phyloP scores from a whole-genome alignment of 805 yeast species.

The Cyberlindnera mycetangii region DNA sequence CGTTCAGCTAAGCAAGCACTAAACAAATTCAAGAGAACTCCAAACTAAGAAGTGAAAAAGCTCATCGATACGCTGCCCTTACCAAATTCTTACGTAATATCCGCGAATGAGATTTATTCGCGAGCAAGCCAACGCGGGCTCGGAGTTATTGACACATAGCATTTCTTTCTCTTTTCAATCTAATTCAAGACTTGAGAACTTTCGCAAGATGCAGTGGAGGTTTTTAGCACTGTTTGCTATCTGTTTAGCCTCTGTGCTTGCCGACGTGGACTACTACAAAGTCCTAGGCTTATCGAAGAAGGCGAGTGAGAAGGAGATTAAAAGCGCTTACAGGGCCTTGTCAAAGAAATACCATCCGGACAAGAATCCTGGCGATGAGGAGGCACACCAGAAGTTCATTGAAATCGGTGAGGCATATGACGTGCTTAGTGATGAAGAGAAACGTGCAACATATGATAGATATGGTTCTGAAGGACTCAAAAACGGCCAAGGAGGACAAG shows the following conservation, averaged over 20 bases:
- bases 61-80: not conserved
- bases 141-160: conserved; percentile 11
- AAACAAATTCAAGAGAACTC: not conserved
- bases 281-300: conserved; percentile 66
- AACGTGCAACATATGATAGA: conserved; percentile 64
- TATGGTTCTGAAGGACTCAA: conserved; percentile 76
- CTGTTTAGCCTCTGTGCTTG: conserved; percentile 9
- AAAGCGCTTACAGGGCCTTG: conserved; percentile 76
- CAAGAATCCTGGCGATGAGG: conserved; percentile 79
- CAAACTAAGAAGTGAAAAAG: not conserved
- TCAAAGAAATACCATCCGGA: conserved; percentile 93
- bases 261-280: conserved; percentile 43
- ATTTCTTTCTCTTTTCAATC: too few relatives aligned
- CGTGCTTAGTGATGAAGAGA: conserved; percentile 68
- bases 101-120: conserved; percentile 1
- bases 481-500: conserved; percentile 49
- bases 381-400: conserved; percentile 81
- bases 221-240: conserved; percentile 5
- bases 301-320: conserved; percentile 80
- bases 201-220: conserved; percentile 9
- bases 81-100: not conserved
- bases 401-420: conserved; percentile 95
- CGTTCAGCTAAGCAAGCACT: not conserved
- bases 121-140: not conserved
- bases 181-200: too few relatives aligned